Conservation (phyloP, 2,329 filamentous ascomycete genomes). For the Alternaria gansuensis region DNA sequence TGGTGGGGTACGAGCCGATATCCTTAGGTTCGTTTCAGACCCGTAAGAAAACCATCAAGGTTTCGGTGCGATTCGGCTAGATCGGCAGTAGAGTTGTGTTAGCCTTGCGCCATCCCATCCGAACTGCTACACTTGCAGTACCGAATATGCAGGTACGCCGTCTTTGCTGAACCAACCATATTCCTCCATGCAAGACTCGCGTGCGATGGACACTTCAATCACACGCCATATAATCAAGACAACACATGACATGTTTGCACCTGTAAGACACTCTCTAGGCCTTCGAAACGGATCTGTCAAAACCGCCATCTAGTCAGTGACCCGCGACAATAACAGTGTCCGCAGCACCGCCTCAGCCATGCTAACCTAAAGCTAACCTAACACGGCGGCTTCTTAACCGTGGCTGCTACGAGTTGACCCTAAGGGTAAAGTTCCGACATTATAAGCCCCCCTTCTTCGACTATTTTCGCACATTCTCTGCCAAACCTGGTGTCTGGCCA, state of each 20-base stretch:
- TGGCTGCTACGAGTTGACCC: conserved; percentile 18
- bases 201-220: conserved; percentile 1
- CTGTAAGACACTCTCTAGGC: conserved; percentile 1
- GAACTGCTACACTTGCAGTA: conserved; percentile 22
- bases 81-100: conserved; percentile 28
- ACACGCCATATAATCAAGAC: neutral
- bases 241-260: neutral
- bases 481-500: conserved; percentile 19
- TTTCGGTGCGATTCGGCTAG: conserved; percentile 33
- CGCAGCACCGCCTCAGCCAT: conserved; percentile 16
- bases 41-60: conserved; percentile 28
- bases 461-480: conserved; percentile 12
- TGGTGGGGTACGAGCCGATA: neutral
- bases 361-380: conserved; percentile 23
- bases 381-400: conserved; percentile 16
- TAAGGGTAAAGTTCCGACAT: conserved; percentile 32
- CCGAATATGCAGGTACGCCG: conserved; percentile 16
- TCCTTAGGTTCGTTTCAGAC: conserved; percentile 34
- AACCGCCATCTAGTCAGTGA: conserved; percentile 28
- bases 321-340: conserved; percentile 26
- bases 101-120: conserved; percentile 22
- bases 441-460: conserved; percentile 28
- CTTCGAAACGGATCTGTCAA: conserved; percentile 12
- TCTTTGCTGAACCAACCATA: conserved; percentile 3
- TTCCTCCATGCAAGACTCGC: neutral